Base-by-base conservation (phyloP, 306 rosid species). In the cucumber (Cucumis sativus) region DNA sequence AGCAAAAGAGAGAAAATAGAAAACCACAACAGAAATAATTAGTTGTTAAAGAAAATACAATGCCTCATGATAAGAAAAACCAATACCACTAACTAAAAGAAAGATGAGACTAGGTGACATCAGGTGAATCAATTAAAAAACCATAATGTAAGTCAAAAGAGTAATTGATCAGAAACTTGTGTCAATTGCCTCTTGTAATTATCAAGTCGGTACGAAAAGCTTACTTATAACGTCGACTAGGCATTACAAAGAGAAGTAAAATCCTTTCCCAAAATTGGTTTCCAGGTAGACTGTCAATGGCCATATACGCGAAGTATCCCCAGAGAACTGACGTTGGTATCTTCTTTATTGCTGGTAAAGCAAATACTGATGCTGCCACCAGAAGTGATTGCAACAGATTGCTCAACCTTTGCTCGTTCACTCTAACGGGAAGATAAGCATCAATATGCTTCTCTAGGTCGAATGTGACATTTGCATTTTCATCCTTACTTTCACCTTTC, bases 291-390 rank as follows among this genome's bases (percentile, higher is more conserved):
- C 98, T 93, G 79, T 93, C 96, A 33, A 91, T 90, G 81, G 98
- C 97, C 97, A 91, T 93, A 86, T 83, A 93, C 5, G 97, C 93
- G 54, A 93, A 93, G 54, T 91, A 93, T 58, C 98, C 97, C 98
- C 98, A 93, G 21, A 91, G 84, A 83, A 93, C 93, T 4, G 98
- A 89, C 77, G 93, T 91, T 20, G 98, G 97, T 74, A 91, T 89
- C 87, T 78, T 88, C 80, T 83, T 91, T 33, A 93, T 86, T 72
- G 73, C 83, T 63, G 96, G 93, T 86, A 93, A 86, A 17, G 93
- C 93, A 73, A 84, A 86, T 17, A 93, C 85, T 55, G 96, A 79
- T 73, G 86, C 96, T 82, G 91, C 96, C 21, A 93, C 97, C 55
- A 91, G 84, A 65, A 91, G 77, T 67, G 98, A 85, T 76, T 93